Evolutionary conservation across 2,329 filamentous ascomycete genomes (phyloP).

Genomic region (Beauveria sp.): DNA sequence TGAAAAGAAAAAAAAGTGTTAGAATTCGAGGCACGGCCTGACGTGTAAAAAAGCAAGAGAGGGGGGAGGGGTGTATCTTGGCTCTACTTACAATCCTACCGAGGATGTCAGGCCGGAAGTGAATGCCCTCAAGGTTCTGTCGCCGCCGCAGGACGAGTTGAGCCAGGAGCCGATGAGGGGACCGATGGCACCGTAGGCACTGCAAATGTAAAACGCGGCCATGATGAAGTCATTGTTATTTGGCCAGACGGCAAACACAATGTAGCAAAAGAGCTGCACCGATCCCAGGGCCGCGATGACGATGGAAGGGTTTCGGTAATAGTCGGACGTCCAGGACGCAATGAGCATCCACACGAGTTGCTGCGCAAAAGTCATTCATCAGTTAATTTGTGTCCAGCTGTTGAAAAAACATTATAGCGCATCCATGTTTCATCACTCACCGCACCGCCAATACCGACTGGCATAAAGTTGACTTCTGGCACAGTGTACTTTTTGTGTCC

Average conservation of each 20-base stretch:
- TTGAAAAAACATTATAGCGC: not conserved
- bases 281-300: not conserved
- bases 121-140: constrained; percentile 5
- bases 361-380: not conserved
- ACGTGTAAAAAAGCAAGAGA: no score
- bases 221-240: not conserved
- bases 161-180: constrained; percentile 9
- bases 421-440: not conserved
- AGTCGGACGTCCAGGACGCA: not conserved
- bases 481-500: not conserved
- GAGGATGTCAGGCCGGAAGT: not conserved
- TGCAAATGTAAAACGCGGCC: constrained; percentile 4
- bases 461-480: not conserved
- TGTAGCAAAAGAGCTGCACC: constrained; percentile 9
- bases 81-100: constrained; percentile 9
- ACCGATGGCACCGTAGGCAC: not conserved
- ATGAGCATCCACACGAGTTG: constrained; percentile 6
- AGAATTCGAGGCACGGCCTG: no score
- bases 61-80: no score
- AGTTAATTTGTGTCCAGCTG: no score
- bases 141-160: constrained; percentile 6
- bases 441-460: not conserved
- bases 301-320: not conserved
- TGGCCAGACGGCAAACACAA: not conserved
- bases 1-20: not conserved